These are phyloP conservation scores for Euphorbia peplus DNA, from an alignment of 345 rosid species.

Conservation along the genomic window DNA sequence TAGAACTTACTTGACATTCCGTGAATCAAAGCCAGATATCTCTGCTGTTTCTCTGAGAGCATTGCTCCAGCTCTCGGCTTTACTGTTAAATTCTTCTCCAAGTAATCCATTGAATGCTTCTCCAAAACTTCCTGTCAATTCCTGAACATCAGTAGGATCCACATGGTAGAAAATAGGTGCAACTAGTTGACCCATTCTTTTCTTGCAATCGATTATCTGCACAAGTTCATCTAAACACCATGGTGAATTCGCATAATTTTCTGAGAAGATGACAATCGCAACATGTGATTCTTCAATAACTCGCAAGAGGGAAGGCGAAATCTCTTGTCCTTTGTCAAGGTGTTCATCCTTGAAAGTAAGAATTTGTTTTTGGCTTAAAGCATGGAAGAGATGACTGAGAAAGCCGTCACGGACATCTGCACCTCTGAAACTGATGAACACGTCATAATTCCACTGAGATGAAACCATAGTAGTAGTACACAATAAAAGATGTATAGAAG, in stretches of 20 bases:
- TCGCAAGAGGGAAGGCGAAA: background rate
- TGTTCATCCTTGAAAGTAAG: conserved; percentile 1
- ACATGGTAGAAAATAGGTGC: background rate
- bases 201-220: background rate
- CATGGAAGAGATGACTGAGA: background rate
- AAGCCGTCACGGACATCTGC: conserved; percentile 1
- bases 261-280: background rate
- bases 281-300: background rate
- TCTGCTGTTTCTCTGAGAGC: too few relatives aligned
- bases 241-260: conserved; percentile 1
- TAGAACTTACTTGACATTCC: background rate
- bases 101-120: background rate
- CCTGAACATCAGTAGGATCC: too few relatives aligned
- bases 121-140: background rate
- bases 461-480: background rate
- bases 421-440: conserved; percentile 9
- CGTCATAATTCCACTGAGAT: background rate
- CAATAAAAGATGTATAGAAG: background rate
- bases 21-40: too few relatives aligned
- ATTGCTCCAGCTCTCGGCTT: conserved; percentile 1
- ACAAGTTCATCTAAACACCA: too few relatives aligned
- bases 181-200: background rate
- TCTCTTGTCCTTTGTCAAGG: background rate
- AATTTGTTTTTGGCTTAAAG: background rate
- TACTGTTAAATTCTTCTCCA: background rate